Conservation (phyloP, 345 rosid species). For the Iberis pinnata region DNA sequence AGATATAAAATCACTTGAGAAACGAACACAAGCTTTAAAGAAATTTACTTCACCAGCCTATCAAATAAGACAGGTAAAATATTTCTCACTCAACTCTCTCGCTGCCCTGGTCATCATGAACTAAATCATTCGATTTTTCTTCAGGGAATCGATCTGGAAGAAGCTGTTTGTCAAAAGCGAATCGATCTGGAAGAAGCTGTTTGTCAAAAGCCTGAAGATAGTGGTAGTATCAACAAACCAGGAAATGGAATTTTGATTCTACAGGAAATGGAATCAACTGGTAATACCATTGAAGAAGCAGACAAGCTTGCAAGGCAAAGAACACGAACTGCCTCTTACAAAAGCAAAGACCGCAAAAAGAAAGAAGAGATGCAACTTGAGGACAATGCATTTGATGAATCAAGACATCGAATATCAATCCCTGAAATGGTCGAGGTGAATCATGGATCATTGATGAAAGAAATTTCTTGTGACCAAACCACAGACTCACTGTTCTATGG, state of each 20-base stretch:
- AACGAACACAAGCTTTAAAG: slow-evolving; percentile 31
- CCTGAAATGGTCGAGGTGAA: slow-evolving; percentile 34
- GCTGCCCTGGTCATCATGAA: slow-evolving; percentile 14
- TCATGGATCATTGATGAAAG: slow-evolving; percentile 45
- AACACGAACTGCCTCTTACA: slow-evolving; percentile 13
- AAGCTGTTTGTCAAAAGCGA: slow-evolving; percentile 22
- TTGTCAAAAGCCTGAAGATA: slow-evolving; percentile 28
- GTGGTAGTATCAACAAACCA: slow-evolving; percentile 20
- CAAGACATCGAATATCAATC: slow-evolving; percentile 31
- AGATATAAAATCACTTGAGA: slow-evolving; percentile 50
- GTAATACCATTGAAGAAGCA: slow-evolving; percentile 40
- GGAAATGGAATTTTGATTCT: slow-evolving; percentile 46
- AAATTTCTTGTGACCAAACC: slow-evolving; percentile 57
- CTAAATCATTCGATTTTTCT: slow-evolving; percentile 4
- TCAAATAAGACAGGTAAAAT: slow-evolving; percentile 31
- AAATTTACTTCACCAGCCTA: slow-evolving; percentile 15
- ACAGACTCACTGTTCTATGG: slow-evolving; percentile 40
- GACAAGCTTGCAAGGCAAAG: slow-evolving; percentile 23
- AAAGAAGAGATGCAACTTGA: slow-evolving; percentile 28
- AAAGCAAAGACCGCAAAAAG: slow-evolving; percentile 22
- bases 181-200: slow-evolving; percentile 20
- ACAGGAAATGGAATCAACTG: slow-evolving; percentile 43
- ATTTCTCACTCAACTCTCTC: slow-evolving; percentile 25
- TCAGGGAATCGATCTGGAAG: slow-evolving; percentile 26
- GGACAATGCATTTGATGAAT: slow-evolving; percentile 32